These are phyloP conservation scores for Candida succiphila DNA, from an alignment of 805 yeast species.

Conservation along the genomic window DNA sequence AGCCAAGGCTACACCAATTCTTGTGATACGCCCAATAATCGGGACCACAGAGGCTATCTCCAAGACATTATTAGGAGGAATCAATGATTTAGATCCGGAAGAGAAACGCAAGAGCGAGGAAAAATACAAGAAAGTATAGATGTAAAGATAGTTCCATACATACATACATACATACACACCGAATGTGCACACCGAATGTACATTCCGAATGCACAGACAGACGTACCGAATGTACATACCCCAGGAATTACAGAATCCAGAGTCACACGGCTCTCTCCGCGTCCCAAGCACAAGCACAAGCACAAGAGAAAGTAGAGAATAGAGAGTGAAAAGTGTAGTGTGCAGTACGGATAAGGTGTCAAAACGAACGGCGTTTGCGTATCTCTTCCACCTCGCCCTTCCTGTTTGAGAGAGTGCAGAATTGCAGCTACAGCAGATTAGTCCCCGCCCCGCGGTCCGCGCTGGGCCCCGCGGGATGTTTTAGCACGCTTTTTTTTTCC, in stretches of 20 bases:
- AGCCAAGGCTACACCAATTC: conserved; percentile 71
- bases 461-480: too few relatives aligned
- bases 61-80: conserved; percentile 72
- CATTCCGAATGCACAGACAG: too few relatives aligned
- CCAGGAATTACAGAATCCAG: too few relatives aligned
- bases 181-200: neutral
- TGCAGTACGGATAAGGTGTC: too few relatives aligned
- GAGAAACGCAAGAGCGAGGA: conserved; percentile 51
- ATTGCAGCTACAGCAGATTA: too few relatives aligned
- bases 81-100: conserved; percentile 67
- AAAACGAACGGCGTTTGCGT: too few relatives aligned
- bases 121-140: conserved; percentile 38
- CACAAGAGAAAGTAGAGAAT: neutral
- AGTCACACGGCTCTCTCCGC: neutral
- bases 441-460: too few relatives aligned
- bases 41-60: conserved; percentile 91
- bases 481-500: too few relatives aligned
- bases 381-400: too few relatives aligned
- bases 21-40: conserved; percentile 73
- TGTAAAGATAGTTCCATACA: neutral
- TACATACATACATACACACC: neutral
- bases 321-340: too few relatives aligned
- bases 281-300: neutral
- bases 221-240: too few relatives aligned
- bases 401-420: too few relatives aligned